Evolutionary conservation across 2,329 filamentous ascomycete species (phyloP), one percentile per base, ranked within the genome.

Genomic region (Cercospora sp.): DNA sequence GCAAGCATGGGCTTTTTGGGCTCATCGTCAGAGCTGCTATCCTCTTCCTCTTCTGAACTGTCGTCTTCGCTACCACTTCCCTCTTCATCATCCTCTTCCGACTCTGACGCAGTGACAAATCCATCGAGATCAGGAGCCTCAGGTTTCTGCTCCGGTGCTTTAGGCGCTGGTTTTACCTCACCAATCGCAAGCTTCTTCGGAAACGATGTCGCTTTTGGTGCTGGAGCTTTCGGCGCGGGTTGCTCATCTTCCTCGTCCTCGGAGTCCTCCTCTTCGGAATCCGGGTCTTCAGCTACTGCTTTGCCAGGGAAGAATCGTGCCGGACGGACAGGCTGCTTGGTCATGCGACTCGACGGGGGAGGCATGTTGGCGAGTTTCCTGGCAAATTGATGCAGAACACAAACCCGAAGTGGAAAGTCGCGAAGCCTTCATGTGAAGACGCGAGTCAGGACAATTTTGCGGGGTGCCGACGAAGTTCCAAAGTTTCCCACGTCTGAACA

Each of bases 271-370:
- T 76, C 75, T 13, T 80, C 79, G 26, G 79, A 80, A 18, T 73
- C 73, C 8, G 79, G 78, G 69, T 83, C 84, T 68, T 83, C 85
- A 7, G 83, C 86, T 2, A 85, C 82, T 16, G 90, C 84, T 80
- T 97, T 98, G 72, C 95, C 94, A 16, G 94, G 90, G 67, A 93
- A 89, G 76, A 97, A 91, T 66, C 95, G 91, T 73, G 89, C 88
- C 26, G 93, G 91, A 78, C 89, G 89, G 67, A 90, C 82, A 3
- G 92, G 93, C 77, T 97, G 97, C 70, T 94, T 93, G 71, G 94
- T 98, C 92, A 98, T 97, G 76, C 92, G 91, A 71, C 72, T 74
- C n/a, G 75, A 73, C 79, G 92, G 93, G 12, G 90, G 88, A 69
- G 91, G 89, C 86, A 87, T 86, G 55, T 62, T 78, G 73, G 67